A percentile compares a stretch with the other conserved stretches of the same genome.
Evolutionary conservation across 345 rosid species (phyloP).

Genomic region (Lenwebbia sp.): DNA sequence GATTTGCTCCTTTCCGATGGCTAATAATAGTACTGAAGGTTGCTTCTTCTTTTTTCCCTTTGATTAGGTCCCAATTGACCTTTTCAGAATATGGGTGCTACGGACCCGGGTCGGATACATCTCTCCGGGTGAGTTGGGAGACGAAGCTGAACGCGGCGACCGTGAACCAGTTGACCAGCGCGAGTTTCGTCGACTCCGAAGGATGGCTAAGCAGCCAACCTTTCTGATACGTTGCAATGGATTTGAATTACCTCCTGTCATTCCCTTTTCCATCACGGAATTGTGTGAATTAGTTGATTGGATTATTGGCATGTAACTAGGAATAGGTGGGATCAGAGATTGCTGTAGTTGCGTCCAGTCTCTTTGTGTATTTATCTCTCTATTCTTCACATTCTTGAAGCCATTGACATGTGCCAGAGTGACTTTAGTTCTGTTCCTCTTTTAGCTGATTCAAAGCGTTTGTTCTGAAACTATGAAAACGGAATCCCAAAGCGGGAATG

Average conservation of each 20-base stretch:
- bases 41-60: neutral
- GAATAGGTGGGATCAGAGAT: neutral
- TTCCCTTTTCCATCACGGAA: neutral
- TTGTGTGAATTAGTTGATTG: neutral
- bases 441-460: neutral
- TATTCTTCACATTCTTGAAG: neutral
- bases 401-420: neutral
- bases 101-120: constrained; percentile 34
- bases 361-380: neutral
- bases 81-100: constrained; percentile 23
- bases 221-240: neutral
- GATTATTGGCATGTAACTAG: neutral
- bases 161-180: constrained; percentile 12
- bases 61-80: constrained; percentile 16
- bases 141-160: constrained; percentile 7
- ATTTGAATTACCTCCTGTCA: neutral
- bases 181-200: constrained; percentile 27
- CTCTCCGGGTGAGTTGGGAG: constrained; percentile 30
- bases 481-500: neutral
- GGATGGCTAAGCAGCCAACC: constrained; percentile 31
- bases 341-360: neutral
- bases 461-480: neutral
- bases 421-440: neutral
- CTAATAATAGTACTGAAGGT: neutral
- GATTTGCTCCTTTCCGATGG: neutral